Evolutionary conservation across 331 rosid species (phyloP).

Genomic region (Erythrophleum ivorense): DNA sequence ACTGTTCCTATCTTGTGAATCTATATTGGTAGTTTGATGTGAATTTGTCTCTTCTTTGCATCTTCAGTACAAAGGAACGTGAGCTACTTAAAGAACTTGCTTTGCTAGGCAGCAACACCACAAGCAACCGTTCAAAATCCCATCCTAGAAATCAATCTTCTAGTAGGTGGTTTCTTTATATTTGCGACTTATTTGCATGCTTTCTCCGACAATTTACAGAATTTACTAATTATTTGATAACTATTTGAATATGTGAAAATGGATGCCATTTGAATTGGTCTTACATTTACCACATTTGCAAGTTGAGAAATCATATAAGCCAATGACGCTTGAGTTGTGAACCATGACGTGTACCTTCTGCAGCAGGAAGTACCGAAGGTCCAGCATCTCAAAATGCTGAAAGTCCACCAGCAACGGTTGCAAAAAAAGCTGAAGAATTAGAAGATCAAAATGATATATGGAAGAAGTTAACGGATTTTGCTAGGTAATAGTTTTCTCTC

Average conservation of each 20-base stretch:
- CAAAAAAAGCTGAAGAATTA: slow-evolving; percentile 55
- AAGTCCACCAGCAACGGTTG: slow-evolving; percentile 53
- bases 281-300: slow-evolving; percentile 21
- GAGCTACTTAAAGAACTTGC: slow-evolving; percentile 90
- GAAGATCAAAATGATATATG: slow-evolving; percentile 67
- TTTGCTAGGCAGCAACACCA: slow-evolving; percentile 51
- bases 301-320: slow-evolving; percentile 18
- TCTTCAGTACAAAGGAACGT: slow-evolving; percentile 72
- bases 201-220: slow-evolving; percentile 17
- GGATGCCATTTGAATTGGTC: slow-evolving; percentile 24
- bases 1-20: slow-evolving; percentile 10
- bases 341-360: slow-evolving; percentile 43
- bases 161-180: slow-evolving; percentile 52
- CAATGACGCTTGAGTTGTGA: slow-evolving; percentile 35
- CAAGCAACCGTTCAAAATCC: slow-evolving; percentile 58
- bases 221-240: slow-evolving; percentile 6
- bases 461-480: slow-evolving; percentile 71
- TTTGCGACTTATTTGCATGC: slow-evolving; percentile 20
- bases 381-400: slow-evolving; percentile 55
- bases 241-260: slow-evolving; percentile 29
- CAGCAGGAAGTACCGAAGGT: slow-evolving; percentile 62
- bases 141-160: slow-evolving; percentile 64
- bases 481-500: slow-evolving; percentile 63
- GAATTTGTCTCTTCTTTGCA: slow-evolving; percentile 32
- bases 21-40: slow-evolving; percentile 28